Conservation (phyloP, 495 filamentous ascomycete genomes). For the Platismatia glauca region DNA sequence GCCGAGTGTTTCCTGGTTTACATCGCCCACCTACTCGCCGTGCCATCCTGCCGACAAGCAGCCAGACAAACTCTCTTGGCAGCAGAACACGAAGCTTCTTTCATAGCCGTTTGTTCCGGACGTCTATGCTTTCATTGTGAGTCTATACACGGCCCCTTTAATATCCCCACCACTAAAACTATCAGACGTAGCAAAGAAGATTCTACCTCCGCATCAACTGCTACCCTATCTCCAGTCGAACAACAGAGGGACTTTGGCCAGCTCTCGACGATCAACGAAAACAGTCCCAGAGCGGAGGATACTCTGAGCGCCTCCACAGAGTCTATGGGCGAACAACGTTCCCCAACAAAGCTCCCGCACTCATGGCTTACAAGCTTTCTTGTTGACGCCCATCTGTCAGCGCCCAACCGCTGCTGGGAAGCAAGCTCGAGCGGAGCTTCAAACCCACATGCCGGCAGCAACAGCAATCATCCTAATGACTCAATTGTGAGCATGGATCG, state of each 20-base stretch:
- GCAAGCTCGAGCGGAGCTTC: not conserved
- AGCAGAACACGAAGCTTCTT: conserved; percentile 12
- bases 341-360: not conserved
- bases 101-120: conserved; percentile 1
- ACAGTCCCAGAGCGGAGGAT: not conserved
- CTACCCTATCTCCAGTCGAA: conserved; percentile 8
- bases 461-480: not conserved
- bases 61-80: conserved; percentile 3
- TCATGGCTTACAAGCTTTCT: conserved; percentile 14
- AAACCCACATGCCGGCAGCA: not conserved
- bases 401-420: conserved; percentile 1
- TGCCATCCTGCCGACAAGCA: not conserved
- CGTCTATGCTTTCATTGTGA: conserved; percentile 11
- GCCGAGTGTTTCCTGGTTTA: conserved; percentile 35
- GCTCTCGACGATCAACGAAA: conserved; percentile 8
- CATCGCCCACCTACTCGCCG: not conserved
- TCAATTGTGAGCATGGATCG: not conserved
- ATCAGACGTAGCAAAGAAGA: not conserved
- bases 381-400: conserved; percentile 5
- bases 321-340: not conserved
- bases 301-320: not conserved
- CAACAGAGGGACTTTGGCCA: conserved; percentile 6
- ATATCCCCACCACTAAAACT: not conserved
- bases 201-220: conserved; percentile 6
- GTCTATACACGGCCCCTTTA: conserved; percentile 1